These are phyloP conservation scores for Ustilago tritici DNA, from an alignment of 1,284 basidiomycete species.

Conservation along the genomic window DNA sequence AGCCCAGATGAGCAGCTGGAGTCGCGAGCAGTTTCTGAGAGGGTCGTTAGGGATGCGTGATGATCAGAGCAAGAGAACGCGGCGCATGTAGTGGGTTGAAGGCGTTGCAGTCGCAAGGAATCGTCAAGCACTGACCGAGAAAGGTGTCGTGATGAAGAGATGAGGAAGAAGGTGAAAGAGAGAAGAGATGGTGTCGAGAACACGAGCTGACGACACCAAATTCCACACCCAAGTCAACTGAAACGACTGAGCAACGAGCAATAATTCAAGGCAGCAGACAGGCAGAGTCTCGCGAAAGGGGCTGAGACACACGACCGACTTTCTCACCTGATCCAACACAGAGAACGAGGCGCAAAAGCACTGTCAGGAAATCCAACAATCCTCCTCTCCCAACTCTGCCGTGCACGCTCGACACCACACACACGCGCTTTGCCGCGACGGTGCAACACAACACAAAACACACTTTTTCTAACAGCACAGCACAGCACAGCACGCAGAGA, in stretches of 20 bases:
- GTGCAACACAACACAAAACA: background rate
- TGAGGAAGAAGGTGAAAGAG: background rate
- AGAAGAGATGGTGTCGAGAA: conserved; percentile 2
- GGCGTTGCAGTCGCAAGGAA: background rate
- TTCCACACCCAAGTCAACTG: conserved; percentile 1
- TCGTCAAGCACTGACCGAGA: background rate
- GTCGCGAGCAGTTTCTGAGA: background rate
- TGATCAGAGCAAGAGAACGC: background rate
- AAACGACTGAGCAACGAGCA: conserved; percentile 3
- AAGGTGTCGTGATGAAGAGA: background rate
- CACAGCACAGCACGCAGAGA: background rate
- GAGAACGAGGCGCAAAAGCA: background rate
- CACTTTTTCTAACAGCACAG: background rate
- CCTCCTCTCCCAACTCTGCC: background rate
- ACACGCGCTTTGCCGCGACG: conserved; percentile 1
- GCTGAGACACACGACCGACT: conserved; percentile 2
- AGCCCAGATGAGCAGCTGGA: background rate
- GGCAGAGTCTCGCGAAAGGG: background rate
- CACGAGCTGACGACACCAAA: background rate
- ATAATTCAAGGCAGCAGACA: background rate
- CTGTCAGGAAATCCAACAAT: background rate
- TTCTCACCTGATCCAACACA: background rate
- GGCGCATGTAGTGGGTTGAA: conserved; percentile 2
- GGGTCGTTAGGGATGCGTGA: background rate
- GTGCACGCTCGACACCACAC: background rate